Percentiles rank a stretch among this genome's conserved stretches.
phyloP scores from a whole-genome alignment of 2,329 filamentous ascomycete species.

The Annulohypoxylon truncatum region DNA sequence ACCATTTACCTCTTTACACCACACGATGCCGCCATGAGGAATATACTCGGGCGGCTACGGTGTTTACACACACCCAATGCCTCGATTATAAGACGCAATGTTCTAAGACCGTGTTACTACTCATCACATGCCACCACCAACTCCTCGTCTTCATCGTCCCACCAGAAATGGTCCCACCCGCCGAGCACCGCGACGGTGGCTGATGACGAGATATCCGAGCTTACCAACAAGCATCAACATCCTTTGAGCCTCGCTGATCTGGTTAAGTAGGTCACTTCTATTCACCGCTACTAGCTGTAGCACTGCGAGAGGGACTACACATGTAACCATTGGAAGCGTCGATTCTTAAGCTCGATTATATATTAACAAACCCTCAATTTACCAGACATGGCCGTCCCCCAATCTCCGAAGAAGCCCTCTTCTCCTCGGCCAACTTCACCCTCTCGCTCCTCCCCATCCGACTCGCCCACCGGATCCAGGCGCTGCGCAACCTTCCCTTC shows the following conservation, averaged over 20 bases:
- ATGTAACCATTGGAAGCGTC: not conserved
- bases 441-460: slow-evolving; percentile 91
- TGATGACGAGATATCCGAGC: slow-evolving; percentile 80
- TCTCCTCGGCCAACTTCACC: slow-evolving; percentile 95
- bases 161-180: slow-evolving; percentile 55
- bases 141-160: slow-evolving; percentile 29
- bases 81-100: slow-evolving; percentile 28
- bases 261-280: slow-evolving; percentile 73
- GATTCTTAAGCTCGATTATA: not conserved
- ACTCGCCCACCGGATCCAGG: slow-evolving; percentile 92
- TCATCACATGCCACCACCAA: slow-evolving; percentile 45
- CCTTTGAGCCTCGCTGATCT: slow-evolving; percentile 87
- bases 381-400: slow-evolving; percentile 81
- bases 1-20: slow-evolving; percentile 32
- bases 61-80: slow-evolving; percentile 48
- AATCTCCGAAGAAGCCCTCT: slow-evolving; percentile 80
- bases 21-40: slow-evolving; percentile 62
- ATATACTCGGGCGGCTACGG: slow-evolving; percentile 54
- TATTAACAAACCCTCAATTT: slow-evolving; percentile 2
- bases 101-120: slow-evolving; percentile 36
- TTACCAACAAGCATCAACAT: slow-evolving; percentile 83
- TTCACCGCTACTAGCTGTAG: slow-evolving; percentile 16
- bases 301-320: not conserved
- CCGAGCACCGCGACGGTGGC: slow-evolving; percentile 63
- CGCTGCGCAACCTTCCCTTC: slow-evolving; percentile 91